phyloP scores from a whole-genome alignment of 2,329 filamentous ascomycete species.

The Curvularia verruculosa region DNA sequence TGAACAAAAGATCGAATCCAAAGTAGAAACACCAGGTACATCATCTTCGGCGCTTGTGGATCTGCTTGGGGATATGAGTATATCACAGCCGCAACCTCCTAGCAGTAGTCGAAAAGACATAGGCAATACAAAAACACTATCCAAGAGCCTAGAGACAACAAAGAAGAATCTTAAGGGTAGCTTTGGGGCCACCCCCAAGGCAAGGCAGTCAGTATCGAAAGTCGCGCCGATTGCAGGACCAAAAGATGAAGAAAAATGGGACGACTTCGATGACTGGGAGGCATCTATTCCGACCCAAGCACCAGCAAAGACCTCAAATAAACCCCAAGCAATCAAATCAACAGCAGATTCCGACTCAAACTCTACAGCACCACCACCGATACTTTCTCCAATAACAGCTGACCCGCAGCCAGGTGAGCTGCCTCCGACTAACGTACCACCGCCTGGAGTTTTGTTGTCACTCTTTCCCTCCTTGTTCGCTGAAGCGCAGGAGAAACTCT shows the following conservation, averaged over 20 bases:
- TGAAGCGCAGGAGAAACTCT: slow-evolving; percentile 67
- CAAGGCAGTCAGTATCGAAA: slow-evolving; percentile 9
- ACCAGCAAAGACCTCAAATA: slow-evolving; percentile 15
- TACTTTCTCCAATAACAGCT: slow-evolving; percentile 29
- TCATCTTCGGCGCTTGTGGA: slow-evolving; percentile 31
- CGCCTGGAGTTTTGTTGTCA: slow-evolving; percentile 80
- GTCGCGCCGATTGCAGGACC: slow-evolving; percentile 12
- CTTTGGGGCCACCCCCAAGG: slow-evolving; percentile 23
- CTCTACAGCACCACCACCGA: slow-evolving; percentile 19
- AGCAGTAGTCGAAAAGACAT: slow-evolving; percentile 1
- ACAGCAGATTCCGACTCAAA: not conserved
- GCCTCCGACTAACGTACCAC: slow-evolving; percentile 86
- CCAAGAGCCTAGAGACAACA: not conserved
- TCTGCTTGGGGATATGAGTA: slow-evolving; percentile 35
- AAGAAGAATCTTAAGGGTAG: slow-evolving; percentile 19
- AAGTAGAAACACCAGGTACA: slow-evolving; percentile 8
- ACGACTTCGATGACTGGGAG: slow-evolving; percentile 54
- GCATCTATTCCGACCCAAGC: slow-evolving; percentile 35
- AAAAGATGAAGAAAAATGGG: slow-evolving; percentile 52
- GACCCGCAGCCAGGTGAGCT: slow-evolving; percentile 40
- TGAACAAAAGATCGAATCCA: slow-evolving; percentile 14
- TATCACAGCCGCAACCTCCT: slow-evolving; percentile 27
- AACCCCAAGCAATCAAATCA: slow-evolving; percentile 6
- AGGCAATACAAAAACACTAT: not conserved
- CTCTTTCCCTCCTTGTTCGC: slow-evolving; percentile 75